These are phyloP conservation scores for Gillenia trifoliata DNA, from an alignment of 306 rosid species.

Conservation along the genomic window DNA sequence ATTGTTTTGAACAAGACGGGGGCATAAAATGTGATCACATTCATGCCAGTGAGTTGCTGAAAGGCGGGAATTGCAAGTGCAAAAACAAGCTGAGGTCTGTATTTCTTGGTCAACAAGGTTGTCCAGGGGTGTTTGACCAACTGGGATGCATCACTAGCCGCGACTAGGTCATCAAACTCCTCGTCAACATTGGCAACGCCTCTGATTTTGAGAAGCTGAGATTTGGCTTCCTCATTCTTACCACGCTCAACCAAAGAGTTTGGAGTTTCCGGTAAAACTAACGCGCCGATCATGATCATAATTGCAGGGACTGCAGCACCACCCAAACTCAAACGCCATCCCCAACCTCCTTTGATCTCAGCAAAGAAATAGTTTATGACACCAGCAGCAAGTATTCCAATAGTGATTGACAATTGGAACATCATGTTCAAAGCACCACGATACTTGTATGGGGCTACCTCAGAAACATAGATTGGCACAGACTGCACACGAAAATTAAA, in stretches of 20 bases:
- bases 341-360: slow-evolving; percentile 48
- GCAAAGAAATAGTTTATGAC: slow-evolving; percentile 54
- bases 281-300: slow-evolving; percentile 42
- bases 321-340: slow-evolving; percentile 80
- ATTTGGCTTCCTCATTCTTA: slow-evolving; percentile 32
- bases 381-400: slow-evolving; percentile 65
- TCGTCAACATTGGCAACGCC: slow-evolving; percentile 46
- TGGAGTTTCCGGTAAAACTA: slow-evolving; percentile 70
- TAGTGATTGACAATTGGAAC: slow-evolving; percentile 70
- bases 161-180: slow-evolving; percentile 46
- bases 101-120: slow-evolving; percentile 37
- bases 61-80: slow-evolving; percentile 64
- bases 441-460: slow-evolving; percentile 61
- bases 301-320: slow-evolving; percentile 72
- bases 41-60: slow-evolving; percentile 76
- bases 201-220: slow-evolving; percentile 40
- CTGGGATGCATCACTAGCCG: slow-evolving; percentile 46
- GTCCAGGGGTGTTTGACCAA: slow-evolving; percentile 53
- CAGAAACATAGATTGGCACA: slow-evolving; percentile 77
- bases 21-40: slow-evolving; percentile 75
- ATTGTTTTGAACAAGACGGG: slow-evolving; percentile 70
- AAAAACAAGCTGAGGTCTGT: slow-evolving; percentile 59
- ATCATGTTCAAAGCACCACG: slow-evolving; percentile 68
- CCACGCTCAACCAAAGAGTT: slow-evolving; percentile 60
- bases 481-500: slow-evolving; percentile 30